A percentile compares a stretch with the other conserved stretches of the same genome.
Evolutionary conservation across 2,329 filamentous ascomycete species (phyloP).

Genomic region (Paracoccidioides brasiliensis): DNA sequence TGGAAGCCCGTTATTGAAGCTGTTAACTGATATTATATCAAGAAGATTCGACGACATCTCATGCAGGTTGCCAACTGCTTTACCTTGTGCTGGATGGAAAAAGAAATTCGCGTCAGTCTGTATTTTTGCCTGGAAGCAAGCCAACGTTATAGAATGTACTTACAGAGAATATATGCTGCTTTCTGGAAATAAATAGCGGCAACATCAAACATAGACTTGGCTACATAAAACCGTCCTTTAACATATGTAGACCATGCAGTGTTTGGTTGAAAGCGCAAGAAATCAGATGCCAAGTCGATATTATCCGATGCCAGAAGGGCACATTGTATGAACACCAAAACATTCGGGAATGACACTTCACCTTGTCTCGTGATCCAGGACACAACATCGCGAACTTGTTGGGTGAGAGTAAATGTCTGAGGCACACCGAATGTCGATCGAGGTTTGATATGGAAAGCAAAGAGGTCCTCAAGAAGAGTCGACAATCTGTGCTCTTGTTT

Average conservation of each 20-base stretch:
- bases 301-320: slow-evolving; percentile 56
- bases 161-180: slow-evolving; percentile 71
- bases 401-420: slow-evolving; percentile 30
- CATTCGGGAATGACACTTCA: slow-evolving; percentile 42
- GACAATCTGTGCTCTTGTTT: slow-evolving; percentile 14
- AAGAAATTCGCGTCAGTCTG: slow-evolving; percentile 4
- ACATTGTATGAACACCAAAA: slow-evolving; percentile 53
- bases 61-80: slow-evolving; percentile 32
- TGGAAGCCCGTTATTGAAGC: slow-evolving; percentile 58
- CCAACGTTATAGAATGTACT: slow-evolving; percentile 24
- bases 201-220: slow-evolving; percentile 56
- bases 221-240: slow-evolving; percentile 65
- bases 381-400: slow-evolving; percentile 32
- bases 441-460: slow-evolving; percentile 32
- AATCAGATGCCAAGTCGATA: slow-evolving; percentile 51
- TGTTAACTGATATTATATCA: slow-evolving; percentile 57
- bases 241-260: slow-evolving; percentile 59
- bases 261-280: slow-evolving; percentile 50
- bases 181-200: slow-evolving; percentile 69
- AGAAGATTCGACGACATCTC: slow-evolving; percentile 49
- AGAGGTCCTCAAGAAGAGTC: slow-evolving; percentile 33
- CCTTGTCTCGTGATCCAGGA: slow-evolving; percentile 40
- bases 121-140: not conserved
- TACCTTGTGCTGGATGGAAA: slow-evolving; percentile 26
- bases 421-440: slow-evolving; percentile 27